A percentile compares a stretch with the other conserved stretches of the same genome.
Conservation (phyloP, 2,329 filamentous ascomycete genomes). For the Trichoderma sp. region DNA sequence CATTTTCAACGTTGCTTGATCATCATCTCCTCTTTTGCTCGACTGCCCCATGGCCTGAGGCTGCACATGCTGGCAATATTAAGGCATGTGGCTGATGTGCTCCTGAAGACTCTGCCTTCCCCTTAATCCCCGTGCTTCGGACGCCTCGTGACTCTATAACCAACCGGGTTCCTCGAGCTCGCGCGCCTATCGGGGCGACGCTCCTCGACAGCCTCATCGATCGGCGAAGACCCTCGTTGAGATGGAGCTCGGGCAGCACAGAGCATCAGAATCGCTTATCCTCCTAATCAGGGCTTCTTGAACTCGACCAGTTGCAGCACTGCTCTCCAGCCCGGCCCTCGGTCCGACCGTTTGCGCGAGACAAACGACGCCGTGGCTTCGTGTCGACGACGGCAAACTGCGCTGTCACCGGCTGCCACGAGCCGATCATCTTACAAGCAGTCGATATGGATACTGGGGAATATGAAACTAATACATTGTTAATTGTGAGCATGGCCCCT, state of each 20-base stretch:
- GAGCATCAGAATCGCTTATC: slow-evolving; percentile 8
- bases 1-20: slow-evolving; percentile 11
- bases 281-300: neutral
- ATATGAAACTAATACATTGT: slow-evolving; percentile 62
- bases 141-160: slow-evolving; percentile 9
- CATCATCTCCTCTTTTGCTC: neutral
- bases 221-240: slow-evolving; percentile 15
- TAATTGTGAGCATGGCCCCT: slow-evolving; percentile 50
- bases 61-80: slow-evolving; percentile 7
- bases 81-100: slow-evolving; percentile 7
- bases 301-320: neutral
- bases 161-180: neutral
- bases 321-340: neutral
- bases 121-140: neutral
- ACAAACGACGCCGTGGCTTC: slow-evolving; percentile 23
- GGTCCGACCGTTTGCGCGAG: slow-evolving; percentile 16
- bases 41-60: slow-evolving; percentile 4
- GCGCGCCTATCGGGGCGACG: slow-evolving; percentile 22
- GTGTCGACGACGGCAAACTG: slow-evolving; percentile 25
- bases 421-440: slow-evolving; percentile 34
- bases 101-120: neutral
- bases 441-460: slow-evolving; percentile 64
- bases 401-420: slow-evolving; percentile 31
- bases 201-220: slow-evolving; percentile 10
- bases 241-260: slow-evolving; percentile 23